Evolutionary conservation across 2,329 filamentous ascomycete species (phyloP).

Genomic region (Fusarium albidum): DNA sequence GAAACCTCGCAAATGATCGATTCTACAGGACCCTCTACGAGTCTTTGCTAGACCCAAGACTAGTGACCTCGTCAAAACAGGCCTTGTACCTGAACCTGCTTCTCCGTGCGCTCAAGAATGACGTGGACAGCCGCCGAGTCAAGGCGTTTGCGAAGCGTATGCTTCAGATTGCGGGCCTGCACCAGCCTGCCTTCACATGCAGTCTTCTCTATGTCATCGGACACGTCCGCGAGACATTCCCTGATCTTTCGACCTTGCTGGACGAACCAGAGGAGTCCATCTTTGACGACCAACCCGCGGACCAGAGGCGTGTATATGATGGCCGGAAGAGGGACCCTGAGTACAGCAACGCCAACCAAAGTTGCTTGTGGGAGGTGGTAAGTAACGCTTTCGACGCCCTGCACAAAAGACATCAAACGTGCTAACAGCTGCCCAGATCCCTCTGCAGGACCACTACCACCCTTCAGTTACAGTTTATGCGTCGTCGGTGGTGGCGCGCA

Average conservation of each 20-base stretch:
- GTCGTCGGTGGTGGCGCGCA: slow-evolving; percentile 71
- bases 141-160: slow-evolving; percentile 97
- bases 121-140: slow-evolving; percentile 88
- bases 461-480: slow-evolving; percentile 91
- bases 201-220: slow-evolving; percentile 90
- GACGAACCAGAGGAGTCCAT: slow-evolving; percentile 78
- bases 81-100: slow-evolving; percentile 93
- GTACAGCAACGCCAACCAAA: slow-evolving; percentile 90
- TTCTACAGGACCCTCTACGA: slow-evolving; percentile 98
- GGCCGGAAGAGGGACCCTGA: slow-evolving; percentile 91
- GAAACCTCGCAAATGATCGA: slow-evolving; percentile 83
- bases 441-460: slow-evolving; percentile 76
- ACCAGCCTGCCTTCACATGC: slow-evolving; percentile 92
- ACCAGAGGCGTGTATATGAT: slow-evolving; percentile 69
- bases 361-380: slow-evolving; percentile 92
- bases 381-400: slow-evolving; percentile 40
- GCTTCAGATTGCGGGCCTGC: slow-evolving; percentile 84
- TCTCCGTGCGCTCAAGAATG: slow-evolving; percentile 86
- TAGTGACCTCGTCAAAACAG: slow-evolving; percentile 92
- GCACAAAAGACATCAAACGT: neutral
- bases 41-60: slow-evolving; percentile 87
- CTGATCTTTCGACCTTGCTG: slow-evolving; percentile 79
- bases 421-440: slow-evolving; percentile 43
- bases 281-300: slow-evolving; percentile 66
- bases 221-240: slow-evolving; percentile 81